Evolutionary conservation across 768 basidiomycete genomes (phyloP).

Genomic region (Trametopsis cervina): DNA sequence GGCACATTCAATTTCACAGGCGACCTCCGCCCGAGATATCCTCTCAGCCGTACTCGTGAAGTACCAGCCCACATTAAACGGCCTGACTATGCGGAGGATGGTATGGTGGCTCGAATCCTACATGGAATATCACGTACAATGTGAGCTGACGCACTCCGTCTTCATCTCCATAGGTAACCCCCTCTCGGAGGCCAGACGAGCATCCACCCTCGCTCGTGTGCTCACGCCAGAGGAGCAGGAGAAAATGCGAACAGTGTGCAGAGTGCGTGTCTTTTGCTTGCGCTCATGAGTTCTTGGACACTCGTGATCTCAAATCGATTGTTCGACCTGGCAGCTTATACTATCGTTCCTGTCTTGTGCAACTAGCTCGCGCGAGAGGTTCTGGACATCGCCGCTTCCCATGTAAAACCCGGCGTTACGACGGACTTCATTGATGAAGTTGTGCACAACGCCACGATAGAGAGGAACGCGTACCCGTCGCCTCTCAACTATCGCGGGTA

Average conservation of each 20-base stretch:
- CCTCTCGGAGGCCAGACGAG: constrained; percentile 45
- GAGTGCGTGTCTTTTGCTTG: constrained; percentile 41
- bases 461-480: constrained; percentile 89
- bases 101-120: constrained; percentile 36
- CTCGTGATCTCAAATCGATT: constrained; percentile 8
- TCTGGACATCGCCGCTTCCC: constrained; percentile 85
- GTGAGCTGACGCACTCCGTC: constrained; percentile 17
- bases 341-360: constrained; percentile 7
- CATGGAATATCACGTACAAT: constrained; percentile 29
- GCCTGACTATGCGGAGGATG: constrained; percentile 82
- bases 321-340: constrained; percentile 4
- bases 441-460: constrained; percentile 87
- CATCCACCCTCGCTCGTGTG: constrained; percentile 58
- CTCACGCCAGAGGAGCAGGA: constrained; percentile 72
- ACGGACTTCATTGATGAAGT: constrained; percentile 94
- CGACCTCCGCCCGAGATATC: constrained; percentile 73
- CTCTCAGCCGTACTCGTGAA: constrained; percentile 67
- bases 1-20: constrained; percentile 76
- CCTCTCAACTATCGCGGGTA: constrained; percentile 87
- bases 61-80: constrained; percentile 80
- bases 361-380: constrained; percentile 81
- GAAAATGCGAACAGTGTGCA: constrained; percentile 83
- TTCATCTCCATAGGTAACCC: constrained; percentile 42
- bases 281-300: constrained; percentile 3
- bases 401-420: constrained; percentile 85